phyloP scores from a whole-genome alignment of 345 rosid species.

The Salix caprea region DNA sequence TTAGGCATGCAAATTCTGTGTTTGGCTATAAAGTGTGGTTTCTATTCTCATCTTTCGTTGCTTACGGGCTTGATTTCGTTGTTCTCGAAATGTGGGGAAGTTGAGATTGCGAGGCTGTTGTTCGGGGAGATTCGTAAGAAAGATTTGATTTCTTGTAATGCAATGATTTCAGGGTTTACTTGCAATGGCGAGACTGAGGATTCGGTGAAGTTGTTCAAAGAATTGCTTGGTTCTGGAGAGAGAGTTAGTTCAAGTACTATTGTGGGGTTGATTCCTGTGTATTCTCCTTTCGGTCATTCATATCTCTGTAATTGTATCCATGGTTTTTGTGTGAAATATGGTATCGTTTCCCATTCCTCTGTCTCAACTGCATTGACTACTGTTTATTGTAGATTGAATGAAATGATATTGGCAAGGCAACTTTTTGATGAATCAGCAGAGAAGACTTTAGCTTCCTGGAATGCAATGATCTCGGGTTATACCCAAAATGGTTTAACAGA shows the following conservation, averaged over 20 bases:
- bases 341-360: conserved; percentile 42
- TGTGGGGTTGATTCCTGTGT: conserved; percentile 64
- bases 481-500: conserved; percentile 73
- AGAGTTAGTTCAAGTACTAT: conserved; percentile 54
- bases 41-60: conserved; percentile 44
- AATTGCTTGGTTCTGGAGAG: conserved; percentile 42
- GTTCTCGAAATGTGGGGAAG: conserved; percentile 58
- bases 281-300: conserved; percentile 58
- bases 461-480: conserved; percentile 79
- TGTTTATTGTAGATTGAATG: conserved; percentile 57
- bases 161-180: conserved; percentile 72
- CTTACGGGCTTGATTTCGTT: conserved; percentile 61
- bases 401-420: conserved; percentile 48
- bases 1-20: conserved; percentile 61
- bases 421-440: conserved; percentile 51
- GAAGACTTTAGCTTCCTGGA: conserved; percentile 75
- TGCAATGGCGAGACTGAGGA: conserved; percentile 45
- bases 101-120: conserved; percentile 35
- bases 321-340: conserved; percentile 47
- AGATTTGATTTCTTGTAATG: conserved; percentile 69
- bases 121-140: conserved; percentile 46
- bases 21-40: conserved; percentile 48
- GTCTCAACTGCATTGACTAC: conserved; percentile 63
- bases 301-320: conserved; percentile 48
- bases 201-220: conserved; percentile 48